These are phyloP conservation scores for Myriosclerotinia curreyana DNA, from an alignment of 2,329 filamentous ascomycete species.

Conservation along the genomic window DNA sequence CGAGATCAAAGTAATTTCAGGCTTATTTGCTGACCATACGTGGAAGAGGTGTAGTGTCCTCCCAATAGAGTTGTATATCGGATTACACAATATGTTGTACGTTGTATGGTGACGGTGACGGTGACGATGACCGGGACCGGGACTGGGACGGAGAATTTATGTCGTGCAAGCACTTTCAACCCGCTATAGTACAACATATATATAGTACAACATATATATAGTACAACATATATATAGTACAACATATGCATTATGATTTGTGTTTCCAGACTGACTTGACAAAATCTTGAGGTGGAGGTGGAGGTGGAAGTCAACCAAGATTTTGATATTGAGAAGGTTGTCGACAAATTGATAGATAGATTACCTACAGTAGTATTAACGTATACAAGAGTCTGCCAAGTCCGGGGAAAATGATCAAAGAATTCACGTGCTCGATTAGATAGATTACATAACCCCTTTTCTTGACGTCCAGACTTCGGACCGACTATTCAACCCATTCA, in stretches of 20 bases:
- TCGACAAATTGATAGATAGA: background rate
- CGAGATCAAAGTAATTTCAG: background rate
- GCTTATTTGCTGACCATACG: background rate
- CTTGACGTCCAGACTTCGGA: background rate
- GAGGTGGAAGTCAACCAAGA: background rate
- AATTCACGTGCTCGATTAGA: too few relatives aligned
- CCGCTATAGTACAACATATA: background rate
- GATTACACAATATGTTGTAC: background rate
- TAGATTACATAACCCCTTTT: background rate
- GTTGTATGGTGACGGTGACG: background rate
- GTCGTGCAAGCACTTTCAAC: background rate
- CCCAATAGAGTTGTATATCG: background rate
- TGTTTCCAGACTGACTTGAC: background rate
- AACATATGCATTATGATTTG: background rate
- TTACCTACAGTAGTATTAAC: too few relatives aligned
- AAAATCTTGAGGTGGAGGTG: background rate
- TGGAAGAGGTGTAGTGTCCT: background rate
- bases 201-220: too few relatives aligned
- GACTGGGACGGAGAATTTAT: background rate
- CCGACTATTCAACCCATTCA: too few relatives aligned
- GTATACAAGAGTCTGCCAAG: too few relatives aligned
- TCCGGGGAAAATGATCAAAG: conserved; percentile 18
- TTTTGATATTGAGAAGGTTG: background rate
- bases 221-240: too few relatives aligned
- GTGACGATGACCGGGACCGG: too few relatives aligned